Percentiles rank a stretch among this genome's conserved stretches.
Evolutionary conservation across 1,284 basidiomycete species (phyloP).

Genomic region (Pholiota adiposa): DNA sequence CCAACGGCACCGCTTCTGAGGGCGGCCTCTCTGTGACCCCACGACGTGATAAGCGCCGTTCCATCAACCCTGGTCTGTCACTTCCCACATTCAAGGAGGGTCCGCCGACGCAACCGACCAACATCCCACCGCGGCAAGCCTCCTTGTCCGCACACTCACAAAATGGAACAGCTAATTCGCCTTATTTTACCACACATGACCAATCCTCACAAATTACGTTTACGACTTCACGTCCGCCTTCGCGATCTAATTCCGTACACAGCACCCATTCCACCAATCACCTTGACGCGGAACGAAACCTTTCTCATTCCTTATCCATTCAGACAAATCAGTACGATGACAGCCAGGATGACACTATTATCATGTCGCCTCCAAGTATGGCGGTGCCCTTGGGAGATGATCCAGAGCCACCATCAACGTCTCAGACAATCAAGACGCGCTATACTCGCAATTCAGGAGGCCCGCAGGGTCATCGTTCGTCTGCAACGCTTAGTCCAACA

Average conservation of each 20-base stretch:
- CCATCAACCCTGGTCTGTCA: slow-evolving; percentile 48
- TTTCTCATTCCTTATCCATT: slow-evolving; percentile 29
- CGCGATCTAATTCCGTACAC: slow-evolving; percentile 30
- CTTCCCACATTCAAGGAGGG: slow-evolving; percentile 37
- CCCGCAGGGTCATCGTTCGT: slow-evolving; percentile 26
- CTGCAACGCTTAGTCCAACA: slow-evolving; percentile 28
- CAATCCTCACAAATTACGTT: slow-evolving; percentile 12
- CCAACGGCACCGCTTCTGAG: slow-evolving; percentile 19
- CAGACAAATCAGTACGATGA: slow-evolving; percentile 22
- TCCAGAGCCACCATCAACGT: slow-evolving; percentile 11
- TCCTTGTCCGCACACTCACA: slow-evolving; percentile 27
- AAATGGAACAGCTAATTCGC: slow-evolving; percentile 18
- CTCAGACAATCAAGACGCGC: slow-evolving; percentile 12
- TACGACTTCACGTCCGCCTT: slow-evolving; percentile 27
- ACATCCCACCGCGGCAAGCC: slow-evolving; percentile 31
- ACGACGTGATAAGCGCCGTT: slow-evolving; percentile 46
- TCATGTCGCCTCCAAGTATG: slow-evolving; percentile 34
- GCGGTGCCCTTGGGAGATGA: slow-evolving; percentile 18
- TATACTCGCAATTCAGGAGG: slow-evolving; percentile 21
- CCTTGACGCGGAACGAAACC: slow-evolving; percentile 20
- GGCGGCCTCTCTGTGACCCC: slow-evolving; percentile 35
- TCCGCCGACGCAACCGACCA: slow-evolving; percentile 33
- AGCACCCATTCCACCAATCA: slow-evolving; percentile 29
- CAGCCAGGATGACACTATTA: slow-evolving; percentile 39
- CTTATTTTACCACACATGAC: slow-evolving; percentile 17